These are phyloP conservation scores for Craterostigma plantagineum DNA, from an alignment of 257 asterid species.

Conservation along the genomic window DNA sequence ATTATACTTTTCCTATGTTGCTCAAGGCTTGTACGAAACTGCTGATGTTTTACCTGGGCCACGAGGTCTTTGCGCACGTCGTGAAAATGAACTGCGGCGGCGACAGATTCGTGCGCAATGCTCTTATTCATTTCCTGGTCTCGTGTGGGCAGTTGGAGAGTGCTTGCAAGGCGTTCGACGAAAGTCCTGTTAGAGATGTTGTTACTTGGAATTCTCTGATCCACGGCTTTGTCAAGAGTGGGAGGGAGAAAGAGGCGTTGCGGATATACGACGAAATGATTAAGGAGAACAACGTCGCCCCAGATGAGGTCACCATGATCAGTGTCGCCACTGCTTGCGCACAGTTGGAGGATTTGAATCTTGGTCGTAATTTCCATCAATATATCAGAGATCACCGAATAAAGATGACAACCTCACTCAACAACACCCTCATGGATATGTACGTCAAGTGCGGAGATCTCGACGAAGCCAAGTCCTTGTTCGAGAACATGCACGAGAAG, in stretches of 20 bases:
- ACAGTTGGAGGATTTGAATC: conserved; percentile 41
- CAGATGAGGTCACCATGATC: conserved; percentile 65
- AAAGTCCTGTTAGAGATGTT: conserved; percentile 52
- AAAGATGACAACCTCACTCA: conserved; percentile 28
- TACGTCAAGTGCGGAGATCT: conserved; percentile 57
- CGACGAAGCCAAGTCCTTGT: conserved; percentile 37
- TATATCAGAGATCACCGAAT: conserved; percentile 18
- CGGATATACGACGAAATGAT: conserved; percentile 32
- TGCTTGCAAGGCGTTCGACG: conserved; percentile 47
- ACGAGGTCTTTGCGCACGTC: conserved; percentile 39
- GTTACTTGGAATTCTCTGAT: conserved; percentile 83
- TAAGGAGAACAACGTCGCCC: conserved; percentile 21
- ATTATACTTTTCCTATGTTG: conserved; percentile 58
- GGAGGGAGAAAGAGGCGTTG: conserved; percentile 40
- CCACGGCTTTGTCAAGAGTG: conserved; percentile 52
- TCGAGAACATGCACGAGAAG: conserved; percentile 48
- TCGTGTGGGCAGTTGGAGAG: conserved; percentile 40
- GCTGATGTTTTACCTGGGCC: conserved; percentile 28
- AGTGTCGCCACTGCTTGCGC: conserved; percentile 43
- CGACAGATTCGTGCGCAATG: conserved; percentile 54
- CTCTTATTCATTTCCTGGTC: conserved; percentile 50
- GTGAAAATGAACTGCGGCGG: conserved; percentile 27
- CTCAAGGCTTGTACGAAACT: conserved; percentile 48
- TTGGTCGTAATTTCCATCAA: conserved; percentile 29
- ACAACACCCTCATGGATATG: conserved; percentile 65